These are phyloP conservation scores for Pseudogymnoascus sp. DNA, from an alignment of 2,329 filamentous ascomycete genomes.

Conservation along the genomic window DNA sequence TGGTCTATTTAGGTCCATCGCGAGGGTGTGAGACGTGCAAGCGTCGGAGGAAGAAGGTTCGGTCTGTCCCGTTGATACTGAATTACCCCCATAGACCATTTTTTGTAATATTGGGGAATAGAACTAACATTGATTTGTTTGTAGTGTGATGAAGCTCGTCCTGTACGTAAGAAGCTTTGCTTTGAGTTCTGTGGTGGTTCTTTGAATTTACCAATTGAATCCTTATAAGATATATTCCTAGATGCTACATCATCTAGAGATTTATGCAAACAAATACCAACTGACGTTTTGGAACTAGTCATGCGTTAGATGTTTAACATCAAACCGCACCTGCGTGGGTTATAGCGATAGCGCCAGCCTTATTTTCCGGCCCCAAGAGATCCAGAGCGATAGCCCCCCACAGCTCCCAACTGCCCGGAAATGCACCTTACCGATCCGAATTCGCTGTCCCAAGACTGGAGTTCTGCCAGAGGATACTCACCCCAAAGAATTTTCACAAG, in stretches of 20 bases:
- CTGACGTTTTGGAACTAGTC: conserved; percentile 17
- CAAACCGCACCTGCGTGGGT: conserved; percentile 21
- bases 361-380: conserved; percentile 13
- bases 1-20: conserved; percentile 21
- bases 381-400: not conserved
- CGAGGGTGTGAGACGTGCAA: conserved; percentile 24
- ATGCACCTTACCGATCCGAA: conserved; percentile 21
- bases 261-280: not conserved
- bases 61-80: not conserved
- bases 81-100: not conserved
- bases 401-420: conserved; percentile 20
- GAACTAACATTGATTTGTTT: not conserved
- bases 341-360: conserved; percentile 14
- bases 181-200: not conserved
- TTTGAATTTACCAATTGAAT: not conserved
- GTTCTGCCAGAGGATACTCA: conserved; percentile 19
- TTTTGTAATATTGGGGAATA: not conserved
- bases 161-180: conserved; percentile 18
- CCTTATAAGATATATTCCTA: not conserved
- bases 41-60: conserved; percentile 22
- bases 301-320: conserved; percentile 22
- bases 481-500: conserved; percentile 18
- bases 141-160: conserved; percentile 24
- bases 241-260: not conserved
- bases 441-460: conserved; percentile 20